These are phyloP conservation scores for Corymbia calophylla DNA, from an alignment of 441 rosid species.

Conservation along the genomic window DNA sequence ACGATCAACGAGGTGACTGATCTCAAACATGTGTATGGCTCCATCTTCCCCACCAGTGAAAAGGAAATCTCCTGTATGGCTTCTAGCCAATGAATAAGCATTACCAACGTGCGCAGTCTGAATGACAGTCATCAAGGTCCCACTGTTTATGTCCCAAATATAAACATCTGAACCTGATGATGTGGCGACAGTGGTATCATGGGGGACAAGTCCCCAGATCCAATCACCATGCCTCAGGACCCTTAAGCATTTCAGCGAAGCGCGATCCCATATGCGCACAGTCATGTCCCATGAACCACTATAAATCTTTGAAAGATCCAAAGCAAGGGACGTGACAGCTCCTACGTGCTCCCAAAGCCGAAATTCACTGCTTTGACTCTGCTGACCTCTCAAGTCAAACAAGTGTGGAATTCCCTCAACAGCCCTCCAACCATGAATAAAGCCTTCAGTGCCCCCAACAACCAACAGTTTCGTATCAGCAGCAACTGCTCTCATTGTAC, in stretches of 20 bases:
- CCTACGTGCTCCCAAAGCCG: conserved; percentile 91
- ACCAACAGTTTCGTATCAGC: conserved; percentile 75
- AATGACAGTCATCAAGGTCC: conserved; percentile 44
- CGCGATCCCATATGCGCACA: conserved; percentile 77
- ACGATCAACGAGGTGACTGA: conserved; percentile 12
- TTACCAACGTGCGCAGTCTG: conserved; percentile 58
- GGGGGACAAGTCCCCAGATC: conserved; percentile 83
- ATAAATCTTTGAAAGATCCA: conserved; percentile 56
- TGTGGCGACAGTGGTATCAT: conserved; percentile 48
- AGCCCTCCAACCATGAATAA: conserved; percentile 80
- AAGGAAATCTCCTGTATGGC: conserved; percentile 73
- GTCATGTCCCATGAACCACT: conserved; percentile 98
- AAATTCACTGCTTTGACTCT: conserved; percentile 38
- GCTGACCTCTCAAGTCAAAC: conserved; percentile 60
- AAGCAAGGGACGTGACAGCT: conserved; percentile 73
- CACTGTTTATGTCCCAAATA: conserved; percentile 57
- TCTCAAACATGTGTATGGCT: conserved; percentile 79
- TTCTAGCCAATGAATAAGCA: conserved; percentile 62
- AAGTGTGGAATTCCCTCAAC: conserved; percentile 48
- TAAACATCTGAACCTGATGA: conserved; percentile 79
- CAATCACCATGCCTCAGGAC: conserved; percentile 82
- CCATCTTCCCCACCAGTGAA: conserved; percentile 97
- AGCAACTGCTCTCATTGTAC: conserved; percentile 79
- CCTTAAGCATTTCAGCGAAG: conserved; percentile 53
- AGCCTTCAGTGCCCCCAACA: conserved; percentile 90